Conservation (phyloP, 2,329 filamentous ascomycete genomes). For the Amylocarpus encephaloides region DNA sequence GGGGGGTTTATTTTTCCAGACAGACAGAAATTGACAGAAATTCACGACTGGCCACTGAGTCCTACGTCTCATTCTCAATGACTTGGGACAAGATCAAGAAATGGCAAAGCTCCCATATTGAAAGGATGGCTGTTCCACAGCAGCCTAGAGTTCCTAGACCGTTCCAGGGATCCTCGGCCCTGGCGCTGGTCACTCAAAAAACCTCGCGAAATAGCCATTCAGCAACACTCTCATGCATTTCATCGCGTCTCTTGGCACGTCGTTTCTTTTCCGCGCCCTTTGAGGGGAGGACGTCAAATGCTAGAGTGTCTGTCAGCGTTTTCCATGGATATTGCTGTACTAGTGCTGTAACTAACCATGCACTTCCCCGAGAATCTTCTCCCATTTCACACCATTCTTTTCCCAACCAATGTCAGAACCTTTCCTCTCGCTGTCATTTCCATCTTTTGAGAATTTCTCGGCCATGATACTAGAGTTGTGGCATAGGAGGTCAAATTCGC, state of each 20-base stretch:
- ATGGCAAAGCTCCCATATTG: neutral
- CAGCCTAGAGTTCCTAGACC: neutral
- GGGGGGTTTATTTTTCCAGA: too few species aligned
- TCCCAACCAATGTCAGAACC: slow-evolving; percentile 13
- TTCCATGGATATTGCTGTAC: neutral
- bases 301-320: slow-evolving; percentile 11
- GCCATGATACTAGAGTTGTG: slow-evolving; percentile 21
- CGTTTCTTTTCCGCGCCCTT: slow-evolving; percentile 10
- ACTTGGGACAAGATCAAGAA: neutral
- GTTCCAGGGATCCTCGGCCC: neutral
- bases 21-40: too few species aligned
- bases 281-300: slow-evolving; percentile 14
- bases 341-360: slow-evolving; percentile 14
- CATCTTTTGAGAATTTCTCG: slow-evolving; percentile 15
- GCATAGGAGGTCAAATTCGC: slow-evolving; percentile 26
- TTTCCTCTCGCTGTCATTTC: slow-evolving; percentile 8
- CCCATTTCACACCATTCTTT: slow-evolving; percentile 24
- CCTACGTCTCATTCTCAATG: too few species aligned
- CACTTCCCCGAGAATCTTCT: slow-evolving; percentile 17
- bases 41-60: too few species aligned
- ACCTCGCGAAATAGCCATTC: slow-evolving; percentile 21
- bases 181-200: slow-evolving; percentile 7
- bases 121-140: neutral
- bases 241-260: slow-evolving; percentile 8
- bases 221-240: slow-evolving; percentile 19